A percentile compares a stretch with the other conserved stretches of the same genome.
phyloP scores from a whole-genome alignment of 306 rosid genomes.

The Herpetospermum pedunculosum region DNA sequence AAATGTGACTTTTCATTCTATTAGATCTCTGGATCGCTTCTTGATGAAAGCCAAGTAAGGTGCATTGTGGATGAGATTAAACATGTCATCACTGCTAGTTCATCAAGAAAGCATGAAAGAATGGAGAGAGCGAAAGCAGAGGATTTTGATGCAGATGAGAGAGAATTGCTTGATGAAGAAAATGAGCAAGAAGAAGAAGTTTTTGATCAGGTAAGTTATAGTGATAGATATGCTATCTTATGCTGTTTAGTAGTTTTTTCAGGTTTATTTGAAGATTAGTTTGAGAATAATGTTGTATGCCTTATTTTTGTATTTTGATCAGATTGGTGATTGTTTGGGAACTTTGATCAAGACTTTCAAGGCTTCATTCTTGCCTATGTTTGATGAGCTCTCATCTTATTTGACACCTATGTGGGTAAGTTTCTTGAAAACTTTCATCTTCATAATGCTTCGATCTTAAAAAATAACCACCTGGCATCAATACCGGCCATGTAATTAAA shows the following conservation, averaged over 20 bases:
- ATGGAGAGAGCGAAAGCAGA: slow-evolving; percentile 82
- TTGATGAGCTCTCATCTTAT: slow-evolving; percentile 84
- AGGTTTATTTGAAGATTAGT: neutral
- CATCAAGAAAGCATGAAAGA: slow-evolving; percentile 83
- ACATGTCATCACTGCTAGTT: slow-evolving; percentile 87
- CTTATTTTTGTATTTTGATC: slow-evolving; percentile 5
- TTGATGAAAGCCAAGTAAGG: slow-evolving; percentile 81
- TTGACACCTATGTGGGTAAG: slow-evolving; percentile 99
- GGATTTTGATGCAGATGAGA: slow-evolving; percentile 95
- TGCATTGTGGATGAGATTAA: slow-evolving; percentile 85
- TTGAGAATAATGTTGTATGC: neutral
- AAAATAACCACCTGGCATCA: neutral
- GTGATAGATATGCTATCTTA: neutral
- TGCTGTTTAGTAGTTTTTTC: neutral
- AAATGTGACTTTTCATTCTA: neutral
- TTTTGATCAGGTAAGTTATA: slow-evolving; percentile 79
- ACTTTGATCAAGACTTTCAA: slow-evolving; percentile 92
- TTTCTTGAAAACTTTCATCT: slow-evolving; percentile 1
- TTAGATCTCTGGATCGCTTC: slow-evolving; percentile 75
- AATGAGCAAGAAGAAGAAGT: slow-evolving; percentile 99
- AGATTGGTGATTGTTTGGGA: slow-evolving; percentile 99
- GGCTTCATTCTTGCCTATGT: slow-evolving; percentile 90
- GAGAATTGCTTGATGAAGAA: slow-evolving; percentile 88
- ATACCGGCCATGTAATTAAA: too few relatives aligned
- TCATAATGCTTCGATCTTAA: too few relatives aligned